Conservation (phyloP, 805 yeast species). For the Yamadazyma paraphyllophila region DNA sequence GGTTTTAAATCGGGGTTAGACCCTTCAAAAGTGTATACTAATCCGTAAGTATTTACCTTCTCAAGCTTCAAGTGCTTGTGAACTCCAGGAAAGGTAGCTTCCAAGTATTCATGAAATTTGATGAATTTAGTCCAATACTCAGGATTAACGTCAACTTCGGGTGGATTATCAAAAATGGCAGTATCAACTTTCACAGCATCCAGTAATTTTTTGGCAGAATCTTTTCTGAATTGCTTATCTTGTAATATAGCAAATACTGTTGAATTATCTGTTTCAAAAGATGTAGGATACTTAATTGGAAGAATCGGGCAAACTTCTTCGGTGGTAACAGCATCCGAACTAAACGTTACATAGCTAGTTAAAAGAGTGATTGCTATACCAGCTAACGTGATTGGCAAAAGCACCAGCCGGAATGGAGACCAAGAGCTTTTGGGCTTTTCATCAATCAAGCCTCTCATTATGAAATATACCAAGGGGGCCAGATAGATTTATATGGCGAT, state of each 20-base stretch:
- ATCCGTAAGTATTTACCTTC: constrained; percentile 59
- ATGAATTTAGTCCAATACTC: constrained; percentile 43
- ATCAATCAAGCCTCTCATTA: constrained; percentile 2
- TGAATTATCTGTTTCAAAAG: constrained; percentile 31
- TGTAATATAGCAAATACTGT: constrained; percentile 27
- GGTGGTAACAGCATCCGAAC: background rate
- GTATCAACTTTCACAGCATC: constrained; percentile 68
- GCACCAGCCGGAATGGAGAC: background rate
- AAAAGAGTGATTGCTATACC: background rate
- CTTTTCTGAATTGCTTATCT: constrained; percentile 23
- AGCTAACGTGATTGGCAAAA: background rate
- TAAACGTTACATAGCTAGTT: background rate
- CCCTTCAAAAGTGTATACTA: constrained; percentile 66
- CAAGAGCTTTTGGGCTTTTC: background rate
- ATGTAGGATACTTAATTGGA: constrained; percentile 21
- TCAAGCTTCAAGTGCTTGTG: constrained; percentile 49
- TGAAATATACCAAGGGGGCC: background rate
- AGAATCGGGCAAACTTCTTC: constrained; percentile 23
- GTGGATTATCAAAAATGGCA: constrained; percentile 52
- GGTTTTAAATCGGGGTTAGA: constrained; percentile 57
- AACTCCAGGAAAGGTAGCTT: constrained; percentile 52
- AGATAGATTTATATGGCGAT: background rate
- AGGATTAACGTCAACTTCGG: constrained; percentile 51
- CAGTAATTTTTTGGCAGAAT: constrained; percentile 44
- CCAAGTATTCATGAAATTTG: constrained; percentile 52